These are phyloP conservation scores for Coemansia sp. DNA, from an alignment of 192 early-diverging fungal genomes.

Conservation along the genomic window DNA sequence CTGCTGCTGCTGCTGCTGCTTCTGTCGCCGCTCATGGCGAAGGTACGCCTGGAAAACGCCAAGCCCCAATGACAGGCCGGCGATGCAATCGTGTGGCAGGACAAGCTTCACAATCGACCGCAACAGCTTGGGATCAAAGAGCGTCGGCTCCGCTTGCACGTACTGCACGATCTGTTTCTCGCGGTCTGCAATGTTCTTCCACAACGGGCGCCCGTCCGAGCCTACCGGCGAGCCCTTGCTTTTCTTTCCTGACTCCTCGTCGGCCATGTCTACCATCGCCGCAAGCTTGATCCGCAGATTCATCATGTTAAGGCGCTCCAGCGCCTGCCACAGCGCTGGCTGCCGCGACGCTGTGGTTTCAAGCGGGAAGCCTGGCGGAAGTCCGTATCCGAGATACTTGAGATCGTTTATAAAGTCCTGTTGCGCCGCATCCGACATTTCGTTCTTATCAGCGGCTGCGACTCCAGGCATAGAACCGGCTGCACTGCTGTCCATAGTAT, in stretches of 20 bases:
- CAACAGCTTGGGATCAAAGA: slow-evolving; percentile 45
- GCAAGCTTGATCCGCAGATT: slow-evolving; percentile 41
- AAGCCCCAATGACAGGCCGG: slow-evolving; percentile 46
- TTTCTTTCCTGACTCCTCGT: neutral
- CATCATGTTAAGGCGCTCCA: slow-evolving; percentile 48
- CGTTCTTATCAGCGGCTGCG: neutral
- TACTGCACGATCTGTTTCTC: slow-evolving; percentile 45
- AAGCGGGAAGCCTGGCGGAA: slow-evolving; percentile 51
- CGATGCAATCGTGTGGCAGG: slow-evolving; percentile 57
- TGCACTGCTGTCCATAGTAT: neutral
- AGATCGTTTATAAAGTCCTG: slow-evolving; percentile 30
- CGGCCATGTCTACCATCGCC: slow-evolving; percentile 17
- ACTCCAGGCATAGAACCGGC: neutral
- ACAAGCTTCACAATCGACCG: slow-evolving; percentile 48
- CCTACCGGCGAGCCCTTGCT: neutral
- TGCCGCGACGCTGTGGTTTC: slow-evolving; percentile 38
- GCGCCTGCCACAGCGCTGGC: slow-evolving; percentile 45
- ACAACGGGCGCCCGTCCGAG: slow-evolving; percentile 26
- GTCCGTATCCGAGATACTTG: slow-evolving; percentile 35
- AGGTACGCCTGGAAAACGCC: slow-evolving; percentile 48
- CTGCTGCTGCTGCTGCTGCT: slow-evolving; percentile 6
- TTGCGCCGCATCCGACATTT: slow-evolving; percentile 13
- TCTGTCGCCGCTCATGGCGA: slow-evolving; percentile 19
- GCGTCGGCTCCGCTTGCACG: slow-evolving; percentile 30
- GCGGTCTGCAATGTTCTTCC: slow-evolving; percentile 40